These are phyloP conservation scores for Tricholoma hemisulphureum DNA, from an alignment of 768 basidiomycete species.

Conservation along the genomic window DNA sequence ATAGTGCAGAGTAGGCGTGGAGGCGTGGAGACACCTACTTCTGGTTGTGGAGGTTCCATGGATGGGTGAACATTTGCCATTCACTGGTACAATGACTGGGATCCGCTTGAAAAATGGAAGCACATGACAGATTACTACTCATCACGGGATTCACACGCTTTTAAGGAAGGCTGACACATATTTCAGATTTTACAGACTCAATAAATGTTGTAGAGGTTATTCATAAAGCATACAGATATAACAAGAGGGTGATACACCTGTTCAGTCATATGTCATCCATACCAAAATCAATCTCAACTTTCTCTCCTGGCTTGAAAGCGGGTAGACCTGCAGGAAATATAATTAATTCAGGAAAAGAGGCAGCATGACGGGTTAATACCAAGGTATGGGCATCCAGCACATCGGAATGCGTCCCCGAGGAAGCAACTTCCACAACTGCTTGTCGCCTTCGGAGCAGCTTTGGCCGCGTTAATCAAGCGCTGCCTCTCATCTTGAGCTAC, in stretches of 20 bases:
- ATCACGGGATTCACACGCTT: no score
- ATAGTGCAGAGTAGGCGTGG: slow-evolving; percentile 41
- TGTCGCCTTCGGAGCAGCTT: slow-evolving; percentile 80
- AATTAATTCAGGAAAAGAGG: slow-evolving; percentile 1
- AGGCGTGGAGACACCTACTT: slow-evolving; percentile 19
- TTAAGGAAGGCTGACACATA: no score
- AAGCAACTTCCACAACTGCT: slow-evolving; percentile 98
- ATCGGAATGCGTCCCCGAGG: slow-evolving; percentile 96
- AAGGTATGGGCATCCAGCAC: slow-evolving; percentile 92
- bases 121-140: slow-evolving; percentile 1
- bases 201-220: no score
- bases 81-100: background rate
- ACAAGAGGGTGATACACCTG: background rate
- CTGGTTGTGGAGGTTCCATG: slow-evolving; percentile 1
- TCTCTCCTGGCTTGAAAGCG: slow-evolving; percentile 97
- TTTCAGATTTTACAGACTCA: no score
- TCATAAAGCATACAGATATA: background rate
- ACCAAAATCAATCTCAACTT: slow-evolving; percentile 86
- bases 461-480: slow-evolving; percentile 62
- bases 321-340: slow-evolving; percentile 70
- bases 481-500: slow-evolving; percentile 61
- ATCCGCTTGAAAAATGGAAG: slow-evolving; percentile 3
- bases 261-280: slow-evolving; percentile 81
- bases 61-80: slow-evolving; percentile 11
- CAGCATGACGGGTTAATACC: slow-evolving; percentile 58